Evolutionary conservation across 768 basidiomycete genomes (phyloP).

Genomic region (Lactifluus subvellereus): DNA sequence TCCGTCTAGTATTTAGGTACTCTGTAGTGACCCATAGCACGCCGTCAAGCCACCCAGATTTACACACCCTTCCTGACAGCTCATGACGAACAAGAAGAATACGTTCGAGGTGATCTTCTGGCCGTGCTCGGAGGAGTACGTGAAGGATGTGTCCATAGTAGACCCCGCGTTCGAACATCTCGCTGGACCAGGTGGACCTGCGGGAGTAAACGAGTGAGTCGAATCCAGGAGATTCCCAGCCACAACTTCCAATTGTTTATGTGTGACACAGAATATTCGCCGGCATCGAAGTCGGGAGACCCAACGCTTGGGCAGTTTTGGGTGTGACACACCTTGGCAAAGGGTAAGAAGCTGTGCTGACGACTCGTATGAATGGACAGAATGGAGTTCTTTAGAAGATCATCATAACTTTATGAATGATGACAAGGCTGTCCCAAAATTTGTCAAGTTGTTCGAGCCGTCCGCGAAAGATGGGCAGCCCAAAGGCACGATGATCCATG

Average conservation of each 20-base stretch:
- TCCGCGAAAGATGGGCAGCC: conserved; percentile 1
- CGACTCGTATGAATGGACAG: background rate
- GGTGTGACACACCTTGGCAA: background rate
- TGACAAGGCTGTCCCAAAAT: background rate
- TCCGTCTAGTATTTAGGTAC: background rate
- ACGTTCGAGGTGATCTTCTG: conserved; percentile 9
- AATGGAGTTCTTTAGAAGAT: conserved; percentile 6
- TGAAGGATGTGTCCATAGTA: conserved; percentile 1
- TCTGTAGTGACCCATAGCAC: background rate
- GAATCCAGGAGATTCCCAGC: background rate
- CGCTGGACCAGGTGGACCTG: background rate
- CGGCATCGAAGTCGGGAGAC: conserved; percentile 3
- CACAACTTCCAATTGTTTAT: background rate
- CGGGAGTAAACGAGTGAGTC: conserved; percentile 8
- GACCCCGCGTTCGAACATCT: background rate
- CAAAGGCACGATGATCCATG: conserved; percentile 6
- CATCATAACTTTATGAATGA: background rate
- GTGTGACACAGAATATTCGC: background rate
- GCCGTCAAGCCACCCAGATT: background rate
- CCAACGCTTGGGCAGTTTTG: conserved; percentile 3
- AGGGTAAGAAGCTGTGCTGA: background rate
- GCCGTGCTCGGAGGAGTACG: conserved; percentile 13
- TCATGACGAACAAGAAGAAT: background rate
- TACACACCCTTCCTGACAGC: background rate
- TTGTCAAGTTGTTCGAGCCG: conserved; percentile 7